phyloP scores from a whole-genome alignment of 306 rosid species.

The Prunus mira region DNA sequence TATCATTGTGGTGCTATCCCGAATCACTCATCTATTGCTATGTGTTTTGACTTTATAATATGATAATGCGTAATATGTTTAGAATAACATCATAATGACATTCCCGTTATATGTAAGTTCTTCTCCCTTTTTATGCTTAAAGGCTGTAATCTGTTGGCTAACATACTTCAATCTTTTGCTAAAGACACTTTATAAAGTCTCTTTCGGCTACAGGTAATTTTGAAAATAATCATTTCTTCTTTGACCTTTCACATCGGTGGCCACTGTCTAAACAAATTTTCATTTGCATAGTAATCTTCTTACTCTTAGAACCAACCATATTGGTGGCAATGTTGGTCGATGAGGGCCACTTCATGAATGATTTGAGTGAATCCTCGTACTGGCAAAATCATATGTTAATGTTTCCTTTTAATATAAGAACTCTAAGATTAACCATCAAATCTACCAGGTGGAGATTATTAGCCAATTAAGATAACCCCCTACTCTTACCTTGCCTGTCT shows the following conservation, averaged over 20 bases:
- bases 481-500: neutral
- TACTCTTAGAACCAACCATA: no score
- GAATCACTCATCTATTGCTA: no score
- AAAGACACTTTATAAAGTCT: conserved; percentile 30
- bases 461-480: neutral
- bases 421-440: neutral
- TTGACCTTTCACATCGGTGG: neutral
- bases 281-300: neutral
- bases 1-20: no score
- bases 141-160: neutral
- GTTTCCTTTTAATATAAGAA: neutral
- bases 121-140: neutral
- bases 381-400: neutral
- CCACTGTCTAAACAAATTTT: neutral
- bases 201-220: conserved; percentile 37
- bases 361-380: neutral
- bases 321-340: neutral
- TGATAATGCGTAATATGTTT: no score
- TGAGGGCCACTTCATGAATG: neutral
- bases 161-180: conserved; percentile 5
- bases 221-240: neutral
- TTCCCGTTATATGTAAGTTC: neutral
- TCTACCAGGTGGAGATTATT: neutral
- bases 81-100: rapidly evolving
- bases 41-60: no score